Evolutionary conservation across 2,329 filamentous ascomycete species (phyloP).

Genomic region (Xylariaceae sp.): DNA sequence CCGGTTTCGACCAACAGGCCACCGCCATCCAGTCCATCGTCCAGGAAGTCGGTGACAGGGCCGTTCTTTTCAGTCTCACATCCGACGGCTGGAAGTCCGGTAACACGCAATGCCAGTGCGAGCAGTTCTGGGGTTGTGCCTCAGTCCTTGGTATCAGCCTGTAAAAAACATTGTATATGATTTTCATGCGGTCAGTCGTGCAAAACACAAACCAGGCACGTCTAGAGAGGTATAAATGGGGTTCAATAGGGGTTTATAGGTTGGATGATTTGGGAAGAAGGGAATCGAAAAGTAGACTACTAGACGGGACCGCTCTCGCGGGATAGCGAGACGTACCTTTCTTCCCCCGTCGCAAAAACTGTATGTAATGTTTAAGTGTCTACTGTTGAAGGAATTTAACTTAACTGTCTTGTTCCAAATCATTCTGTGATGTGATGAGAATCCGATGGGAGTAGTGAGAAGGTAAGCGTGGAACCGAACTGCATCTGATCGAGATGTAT

Average conservation of each 20-base stretch:
- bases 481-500: too few species aligned
- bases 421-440: background rate
- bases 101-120: constrained; percentile 59
- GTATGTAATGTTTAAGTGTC: constrained; percentile 33
- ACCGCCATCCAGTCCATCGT: constrained; percentile 68
- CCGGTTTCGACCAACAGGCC: constrained; percentile 62
- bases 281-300: constrained; percentile 8
- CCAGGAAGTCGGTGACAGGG: constrained; percentile 57
- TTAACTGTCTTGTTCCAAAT: constrained; percentile 12
- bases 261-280: background rate
- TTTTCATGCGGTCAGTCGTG: background rate
- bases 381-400: constrained; percentile 26
- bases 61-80: constrained; percentile 75
- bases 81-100: constrained; percentile 78
- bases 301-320: constrained; percentile 10
- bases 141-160: constrained; percentile 26
- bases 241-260: constrained; percentile 1
- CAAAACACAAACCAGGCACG: background rate
- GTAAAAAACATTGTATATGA: constrained; percentile 16
- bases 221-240: background rate
- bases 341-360: background rate
- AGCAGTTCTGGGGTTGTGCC: constrained; percentile 60
- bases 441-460: background rate
- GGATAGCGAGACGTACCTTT: constrained; percentile 3
- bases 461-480: too few species aligned